phyloP scores from a whole-genome alignment of 495 filamentous ascomycete species.

The Tuber microsphaerosporum region DNA sequence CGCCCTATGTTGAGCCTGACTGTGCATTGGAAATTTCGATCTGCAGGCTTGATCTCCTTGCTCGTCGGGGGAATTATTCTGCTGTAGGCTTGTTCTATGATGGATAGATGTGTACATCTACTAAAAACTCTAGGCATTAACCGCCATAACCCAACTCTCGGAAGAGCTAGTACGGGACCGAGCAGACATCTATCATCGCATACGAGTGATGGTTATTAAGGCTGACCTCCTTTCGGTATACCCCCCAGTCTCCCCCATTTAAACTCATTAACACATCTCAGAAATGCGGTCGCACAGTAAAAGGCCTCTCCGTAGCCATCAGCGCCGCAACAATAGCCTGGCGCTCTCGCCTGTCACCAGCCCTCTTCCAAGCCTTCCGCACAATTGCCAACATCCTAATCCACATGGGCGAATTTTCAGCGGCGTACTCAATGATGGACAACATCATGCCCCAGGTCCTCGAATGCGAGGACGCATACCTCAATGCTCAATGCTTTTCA shows the following conservation, averaged over 20 bases:
- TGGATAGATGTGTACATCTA: slow-evolving; percentile 36
- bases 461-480: slow-evolving; percentile 60
- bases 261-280: slow-evolving; percentile 30
- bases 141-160: slow-evolving; percentile 61
- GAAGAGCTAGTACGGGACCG: slow-evolving; percentile 58
- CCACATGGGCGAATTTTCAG: slow-evolving; percentile 65
- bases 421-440: slow-evolving; percentile 59
- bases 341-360: slow-evolving; percentile 61
- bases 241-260: neutral
- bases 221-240: slow-evolving; percentile 56
- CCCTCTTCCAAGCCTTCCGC: slow-evolving; percentile 70
- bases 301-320: slow-evolving; percentile 75
- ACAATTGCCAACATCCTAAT: slow-evolving; percentile 62
- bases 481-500: slow-evolving; percentile 63
- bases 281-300: slow-evolving; percentile 62
- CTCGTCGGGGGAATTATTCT: slow-evolving; percentile 54
- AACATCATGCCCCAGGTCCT: slow-evolving; percentile 75
- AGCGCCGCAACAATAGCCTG: slow-evolving; percentile 71
- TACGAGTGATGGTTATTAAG: slow-evolving; percentile 70
- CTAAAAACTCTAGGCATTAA: slow-evolving; percentile 50
- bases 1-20: slow-evolving; percentile 56
- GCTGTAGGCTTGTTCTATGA: slow-evolving; percentile 14
- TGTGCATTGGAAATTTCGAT: slow-evolving; percentile 62
- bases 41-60: slow-evolving; percentile 63
- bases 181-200: slow-evolving; percentile 66